These are phyloP conservation scores for Abrus pulchellus DNA, from an alignment of 306 rosid species.

Conservation along the genomic window DNA sequence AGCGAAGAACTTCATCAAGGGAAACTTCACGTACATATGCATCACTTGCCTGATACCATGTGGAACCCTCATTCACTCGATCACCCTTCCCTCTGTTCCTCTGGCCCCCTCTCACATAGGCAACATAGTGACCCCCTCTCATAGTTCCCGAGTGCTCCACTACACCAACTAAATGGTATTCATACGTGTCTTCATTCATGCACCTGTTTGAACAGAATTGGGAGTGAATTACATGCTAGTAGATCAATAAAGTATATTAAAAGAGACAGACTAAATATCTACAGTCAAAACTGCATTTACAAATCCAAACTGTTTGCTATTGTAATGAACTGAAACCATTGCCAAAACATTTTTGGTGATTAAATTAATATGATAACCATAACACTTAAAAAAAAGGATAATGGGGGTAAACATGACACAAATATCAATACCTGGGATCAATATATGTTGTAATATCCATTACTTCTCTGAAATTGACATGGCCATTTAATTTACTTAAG, in stretches of 20 bases:
- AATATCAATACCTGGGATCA: constrained; percentile 74
- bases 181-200: constrained; percentile 59
- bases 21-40: constrained; percentile 68
- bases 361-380: background rate
- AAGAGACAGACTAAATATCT: background rate
- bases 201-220: constrained; percentile 58
- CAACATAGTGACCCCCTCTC: constrained; percentile 96
- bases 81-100: constrained; percentile 63
- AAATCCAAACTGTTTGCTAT: constrained; percentile 1
- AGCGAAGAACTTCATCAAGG: constrained; percentile 74
- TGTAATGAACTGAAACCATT: background rate
- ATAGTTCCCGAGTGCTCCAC: constrained; percentile 90
- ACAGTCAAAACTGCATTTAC: background rate
- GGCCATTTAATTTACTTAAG: constrained; percentile 89
- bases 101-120: constrained; percentile 82
- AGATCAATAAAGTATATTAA: constrained; percentile 21
- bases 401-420: background rate
- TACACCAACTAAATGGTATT: constrained; percentile 75
- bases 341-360: constrained; percentile 19
- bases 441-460: constrained; percentile 87
- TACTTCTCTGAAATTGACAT: constrained; percentile 76
- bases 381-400: background rate
- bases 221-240: constrained; percentile 34
- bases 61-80: constrained; percentile 50
- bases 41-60: constrained; percentile 94